Evolutionary conservation across 2,329 filamentous ascomycete species (phyloP).

Genomic region (Colletotrichum phormii): DNA sequence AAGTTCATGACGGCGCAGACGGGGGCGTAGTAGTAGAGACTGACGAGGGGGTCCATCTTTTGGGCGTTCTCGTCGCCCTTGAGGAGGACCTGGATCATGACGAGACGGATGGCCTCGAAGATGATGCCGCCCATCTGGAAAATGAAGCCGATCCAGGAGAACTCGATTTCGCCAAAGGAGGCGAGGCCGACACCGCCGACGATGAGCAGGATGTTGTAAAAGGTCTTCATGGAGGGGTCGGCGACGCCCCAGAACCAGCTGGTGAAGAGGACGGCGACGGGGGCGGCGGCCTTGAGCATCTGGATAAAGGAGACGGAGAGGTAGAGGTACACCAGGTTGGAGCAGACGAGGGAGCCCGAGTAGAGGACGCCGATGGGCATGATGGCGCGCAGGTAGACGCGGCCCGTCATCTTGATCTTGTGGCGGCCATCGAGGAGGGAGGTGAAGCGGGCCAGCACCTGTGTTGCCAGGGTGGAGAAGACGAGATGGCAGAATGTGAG

Average conservation of each 20-base stretch:
- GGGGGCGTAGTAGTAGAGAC: conserved; percentile 90
- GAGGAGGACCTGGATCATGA: conserved; percentile 88
- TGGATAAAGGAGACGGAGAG: conserved; percentile 77
- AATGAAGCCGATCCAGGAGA: conserved; percentile 73
- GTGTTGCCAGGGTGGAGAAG: conserved; percentile 75
- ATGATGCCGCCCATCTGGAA: conserved; percentile 81
- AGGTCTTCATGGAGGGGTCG: conserved; percentile 55
- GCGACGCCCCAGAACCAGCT: conserved; percentile 71
- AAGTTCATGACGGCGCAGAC: conserved; percentile 87
- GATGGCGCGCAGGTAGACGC: conserved; percentile 71
- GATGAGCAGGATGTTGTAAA: conserved; percentile 64
- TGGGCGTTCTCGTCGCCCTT: conserved; percentile 72
- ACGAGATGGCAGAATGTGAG: conserved; percentile 76
- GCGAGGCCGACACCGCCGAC: conserved; percentile 64
- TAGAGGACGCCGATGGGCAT: conserved; percentile 76
- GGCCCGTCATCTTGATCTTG: conserved; percentile 69
- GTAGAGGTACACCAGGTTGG: conserved; percentile 76
- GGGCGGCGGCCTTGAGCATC: conserved; percentile 77
- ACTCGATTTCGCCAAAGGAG: conserved; percentile 74
- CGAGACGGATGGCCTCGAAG: conserved; percentile 84
- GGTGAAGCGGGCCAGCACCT: conserved; percentile 73
- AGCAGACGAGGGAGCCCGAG: conserved; percentile 73
- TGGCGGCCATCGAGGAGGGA: conserved; percentile 72
- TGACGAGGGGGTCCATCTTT: conserved; percentile 91
- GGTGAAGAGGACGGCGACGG: conserved; percentile 73